Base-by-base conservation (phyloP, 495 filamentous ascomycete species). In the Symbiotaphrina buchneri region DNA sequence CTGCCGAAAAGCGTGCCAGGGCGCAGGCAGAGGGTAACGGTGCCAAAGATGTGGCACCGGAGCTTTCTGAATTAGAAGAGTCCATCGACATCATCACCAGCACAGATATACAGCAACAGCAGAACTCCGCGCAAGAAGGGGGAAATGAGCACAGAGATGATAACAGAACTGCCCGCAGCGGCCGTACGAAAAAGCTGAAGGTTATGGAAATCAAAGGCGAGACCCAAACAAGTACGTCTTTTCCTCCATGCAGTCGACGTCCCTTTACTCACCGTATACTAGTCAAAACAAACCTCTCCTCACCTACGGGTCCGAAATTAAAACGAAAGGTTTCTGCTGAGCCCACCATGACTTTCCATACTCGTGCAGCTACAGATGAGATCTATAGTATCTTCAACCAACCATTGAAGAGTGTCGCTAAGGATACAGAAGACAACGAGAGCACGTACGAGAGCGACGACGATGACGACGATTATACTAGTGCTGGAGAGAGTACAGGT, bases 321-420 rank as follows among this genome's bases (percentile, higher is more conserved):
- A 72, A 63, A 26, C 60, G 67, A 28, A 84, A 79, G 54, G 78
- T 74, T 47, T 62, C 65, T 8, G 49, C 63, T 2, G 82, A 92
- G 45, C 79, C 82, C 17, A 97, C 87, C 1, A 94, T 97, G 84
- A 97, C 87, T 1, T 65, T 97, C 39, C 79, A 94, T 44, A 97
- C 87, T 11, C 79, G 70, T 31, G 85, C 84, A 32, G 87, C 87
- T 1, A 93, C 82, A 29, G 84, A 95, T 43, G 90, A 95, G 39
- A 94, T 97, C 29, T 91, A 95, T 48, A 80, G 77, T 37, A 72
- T 97, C 24, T 95, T 97, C 53, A 95, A 87, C 42, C 80, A 90
- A 28, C 85, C 90, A 5, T 48, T 92, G 27, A 68, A 78, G 41
- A 53, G 48, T 23, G 38, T 43, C 15, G 29, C 29, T 6, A 47